Evolutionary conservation across 1,284 basidiomycete species (phyloP).

Genomic region (Sanguinoderma infundibulare): DNA sequence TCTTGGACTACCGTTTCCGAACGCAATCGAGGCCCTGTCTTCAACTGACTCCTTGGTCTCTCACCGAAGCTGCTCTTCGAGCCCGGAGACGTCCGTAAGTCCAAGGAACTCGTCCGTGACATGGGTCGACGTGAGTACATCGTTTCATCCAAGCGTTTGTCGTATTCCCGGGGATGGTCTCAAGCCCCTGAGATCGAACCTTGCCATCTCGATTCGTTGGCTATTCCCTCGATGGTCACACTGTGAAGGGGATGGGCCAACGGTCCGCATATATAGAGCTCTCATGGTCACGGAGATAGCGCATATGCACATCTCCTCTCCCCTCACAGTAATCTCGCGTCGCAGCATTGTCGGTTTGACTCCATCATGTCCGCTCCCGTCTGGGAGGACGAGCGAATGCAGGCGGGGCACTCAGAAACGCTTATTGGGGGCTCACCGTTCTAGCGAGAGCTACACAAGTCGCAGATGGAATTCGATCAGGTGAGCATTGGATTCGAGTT

Average conservation of each 20-base stretch:
- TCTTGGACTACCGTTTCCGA: not conserved
- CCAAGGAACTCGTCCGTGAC: not conserved
- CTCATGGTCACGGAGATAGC: not conserved
- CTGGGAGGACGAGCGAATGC: not conserved
- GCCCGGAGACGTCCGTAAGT: not conserved
- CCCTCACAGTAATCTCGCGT: not conserved
- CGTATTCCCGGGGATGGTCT: too few relatives aligned
- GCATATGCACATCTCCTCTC: not conserved
- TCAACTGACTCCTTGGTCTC: not conserved
- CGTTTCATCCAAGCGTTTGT: not conserved
- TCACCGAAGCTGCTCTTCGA: not conserved
- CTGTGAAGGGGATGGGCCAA: not conserved
- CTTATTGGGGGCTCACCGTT: not conserved
- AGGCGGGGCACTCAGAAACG: not conserved
- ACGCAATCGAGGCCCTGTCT: not conserved
- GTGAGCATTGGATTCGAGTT: too few relatives aligned
- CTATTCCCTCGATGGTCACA: not conserved
- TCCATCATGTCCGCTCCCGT: not conserved
- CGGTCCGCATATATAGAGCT: not conserved
- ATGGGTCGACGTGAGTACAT: conserved; percentile 18
- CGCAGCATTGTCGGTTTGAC: not conserved
- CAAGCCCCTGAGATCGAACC: too few relatives aligned
- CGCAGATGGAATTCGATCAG: too few relatives aligned
- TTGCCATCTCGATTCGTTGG: not conserved
- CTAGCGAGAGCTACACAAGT: too few relatives aligned